phyloP scores from a whole-genome alignment of 2,329 filamentous ascomycete species.

The Pseudogymnoascus sp. region DNA sequence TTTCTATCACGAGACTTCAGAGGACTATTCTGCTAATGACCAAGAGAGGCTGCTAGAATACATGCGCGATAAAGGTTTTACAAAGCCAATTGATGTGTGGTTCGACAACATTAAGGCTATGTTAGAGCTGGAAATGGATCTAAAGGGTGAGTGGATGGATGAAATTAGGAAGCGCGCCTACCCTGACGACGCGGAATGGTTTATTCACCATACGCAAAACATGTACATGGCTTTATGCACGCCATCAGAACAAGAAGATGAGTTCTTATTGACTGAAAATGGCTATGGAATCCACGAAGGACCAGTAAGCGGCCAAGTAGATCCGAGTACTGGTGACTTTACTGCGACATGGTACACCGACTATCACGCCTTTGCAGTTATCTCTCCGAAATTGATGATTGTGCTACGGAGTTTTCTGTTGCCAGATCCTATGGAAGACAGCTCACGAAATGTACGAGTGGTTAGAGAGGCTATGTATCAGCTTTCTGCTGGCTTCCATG shows the following conservation, averaged over 20 bases:
- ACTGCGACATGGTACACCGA: conserved; percentile 12
- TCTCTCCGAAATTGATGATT: conserved; percentile 22
- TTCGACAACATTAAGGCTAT: conserved; percentile 28
- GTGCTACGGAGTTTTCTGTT: conserved; percentile 20
- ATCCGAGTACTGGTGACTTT: neutral
- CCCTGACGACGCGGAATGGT: conserved; percentile 26
- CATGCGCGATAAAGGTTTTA: conserved; percentile 26
- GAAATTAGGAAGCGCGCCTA: conserved; percentile 23
- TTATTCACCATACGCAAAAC: conserved; percentile 21
- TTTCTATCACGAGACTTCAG: conserved; percentile 28
- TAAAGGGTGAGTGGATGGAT: conserved; percentile 22
- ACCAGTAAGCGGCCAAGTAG: neutral
- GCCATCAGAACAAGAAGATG: conserved; percentile 20
- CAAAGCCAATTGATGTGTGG: conserved; percentile 29
- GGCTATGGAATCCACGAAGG: conserved; percentile 28
- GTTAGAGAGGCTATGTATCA: neutral
- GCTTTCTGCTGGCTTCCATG: neutral
- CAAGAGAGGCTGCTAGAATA: conserved; percentile 23
- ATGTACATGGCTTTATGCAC: conserved; percentile 28
- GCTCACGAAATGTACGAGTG: neutral
- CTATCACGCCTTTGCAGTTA: conserved; percentile 16
- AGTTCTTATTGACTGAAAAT: conserved; percentile 30
- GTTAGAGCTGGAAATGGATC: conserved; percentile 27
- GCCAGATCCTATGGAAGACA: conserved; percentile 19
- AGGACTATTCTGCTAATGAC: conserved; percentile 29